A percentile compares a stretch with the other conserved stretches of the same genome.
Evolutionary conservation across 2,329 filamentous ascomycete species (phyloP).

Genomic region (Sphaerostilbella broomeana): DNA sequence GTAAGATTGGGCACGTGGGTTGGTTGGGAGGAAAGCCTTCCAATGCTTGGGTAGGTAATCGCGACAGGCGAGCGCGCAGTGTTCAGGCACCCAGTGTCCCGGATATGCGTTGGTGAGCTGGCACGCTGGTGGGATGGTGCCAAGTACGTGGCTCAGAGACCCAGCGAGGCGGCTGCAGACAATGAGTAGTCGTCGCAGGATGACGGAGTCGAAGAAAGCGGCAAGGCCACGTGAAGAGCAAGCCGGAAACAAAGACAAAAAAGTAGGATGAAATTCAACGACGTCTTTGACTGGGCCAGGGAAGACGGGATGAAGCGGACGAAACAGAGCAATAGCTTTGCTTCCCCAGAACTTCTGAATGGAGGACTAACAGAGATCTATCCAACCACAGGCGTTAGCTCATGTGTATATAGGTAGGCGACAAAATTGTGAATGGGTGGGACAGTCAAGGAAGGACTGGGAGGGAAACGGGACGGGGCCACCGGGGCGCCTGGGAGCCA

Average conservation of each 20-base stretch:
- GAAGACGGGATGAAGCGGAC: constrained; percentile 16
- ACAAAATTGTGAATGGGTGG: constrained; percentile 20
- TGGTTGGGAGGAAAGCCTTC: constrained; percentile 22
- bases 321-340: constrained; percentile 19
- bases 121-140: constrained; percentile 44
- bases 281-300: constrained; percentile 8
- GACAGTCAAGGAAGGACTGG: constrained; percentile 18
- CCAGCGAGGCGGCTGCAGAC: constrained; percentile 54
- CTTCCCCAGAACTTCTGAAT: constrained; percentile 20
- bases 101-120: constrained; percentile 56
- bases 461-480: constrained; percentile 15
- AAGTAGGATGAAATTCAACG: not conserved
- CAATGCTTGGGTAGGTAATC: constrained; percentile 29
- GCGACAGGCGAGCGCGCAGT: constrained; percentile 35
- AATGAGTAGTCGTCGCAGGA: constrained; percentile 22
- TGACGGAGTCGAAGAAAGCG: constrained; percentile 28
- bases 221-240: constrained; percentile 39
- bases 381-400: constrained; percentile 33
- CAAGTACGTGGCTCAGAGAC: constrained; percentile 46
- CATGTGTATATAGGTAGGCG: constrained; percentile 25
- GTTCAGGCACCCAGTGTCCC: constrained; percentile 48
- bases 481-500: constrained; percentile 23
- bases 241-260: not conserved
- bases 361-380: constrained; percentile 24
- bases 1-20: constrained; percentile 43